Base-by-base conservation (phyloP, 306 rosid species). In the Vigna nakashimae region DNA sequence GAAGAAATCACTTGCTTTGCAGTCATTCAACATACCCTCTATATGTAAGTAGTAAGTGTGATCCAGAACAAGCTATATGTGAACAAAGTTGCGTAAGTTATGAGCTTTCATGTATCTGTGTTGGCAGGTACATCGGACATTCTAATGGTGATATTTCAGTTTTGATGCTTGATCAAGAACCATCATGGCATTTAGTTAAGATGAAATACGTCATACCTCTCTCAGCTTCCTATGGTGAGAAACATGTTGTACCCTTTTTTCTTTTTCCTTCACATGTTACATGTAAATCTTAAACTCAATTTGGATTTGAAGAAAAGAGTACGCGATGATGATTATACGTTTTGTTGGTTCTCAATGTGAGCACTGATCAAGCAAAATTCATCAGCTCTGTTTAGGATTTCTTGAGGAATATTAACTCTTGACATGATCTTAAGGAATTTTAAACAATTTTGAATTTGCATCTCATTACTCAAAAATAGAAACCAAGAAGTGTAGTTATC, bases 81-180 rank as follows among this genome's bases (percentile, higher is more conserved):
- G 43, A 53, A 53, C 48, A 52, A 20, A 28, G 20, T 43, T 72
- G 22, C 52, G 40, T 64, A 75, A 74, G 69, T 24, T 26, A 53
- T 72, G 65, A 36, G 18, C 59, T 52, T n/a, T 28, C 64, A 57
- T n/a, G 34, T 69, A 60, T 78, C 64, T 40, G 53, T 32, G 9
- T 79, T 84, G 82, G 78, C 87, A 95, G 98, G 86, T 92, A 85
- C 43, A 76, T 86, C 64, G 98, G 98, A 83, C 87, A 95, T 88
- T 69, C 83, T 74, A 75, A 49, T 73, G 98, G 98, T 46, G 87
- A 87, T 75, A 84, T 90, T 73, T 87, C 92, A 32, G 88, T 95
- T 84, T 82, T 89, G 87, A 92, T 91, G 86, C 89, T 95, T 53
- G 89, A 92, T 40, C 88, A 87, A 79, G 87, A 86, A 74, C 82